These are phyloP conservation scores for Metarhizium album DNA, from an alignment of 2,329 filamentous ascomycete species.

Conservation along the genomic window DNA sequence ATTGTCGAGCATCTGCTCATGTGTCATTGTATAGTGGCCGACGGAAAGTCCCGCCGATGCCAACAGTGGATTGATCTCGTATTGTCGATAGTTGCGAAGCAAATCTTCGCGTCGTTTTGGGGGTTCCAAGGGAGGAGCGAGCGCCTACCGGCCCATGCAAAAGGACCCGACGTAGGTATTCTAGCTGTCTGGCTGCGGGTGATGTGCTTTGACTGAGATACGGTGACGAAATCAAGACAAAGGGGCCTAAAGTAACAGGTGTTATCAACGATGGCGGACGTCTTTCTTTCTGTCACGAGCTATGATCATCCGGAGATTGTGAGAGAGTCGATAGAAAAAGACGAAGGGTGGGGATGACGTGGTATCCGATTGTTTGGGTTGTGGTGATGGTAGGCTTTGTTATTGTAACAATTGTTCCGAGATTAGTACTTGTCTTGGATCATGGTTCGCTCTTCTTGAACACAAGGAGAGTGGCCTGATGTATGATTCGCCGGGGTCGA, in stretches of 20 bases:
- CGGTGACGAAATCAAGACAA: neutral
- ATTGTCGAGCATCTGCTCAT: constrained; percentile 1
- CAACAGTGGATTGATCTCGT: neutral
- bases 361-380: neutral
- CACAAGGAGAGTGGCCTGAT: neutral
- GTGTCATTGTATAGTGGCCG: constrained; percentile 1
- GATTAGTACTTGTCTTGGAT: neutral
- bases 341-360: neutral
- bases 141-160: neutral
- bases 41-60: neutral
- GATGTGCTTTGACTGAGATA: neutral
- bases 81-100: neutral
- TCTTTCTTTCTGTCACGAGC: neutral
- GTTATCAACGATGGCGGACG: neutral
- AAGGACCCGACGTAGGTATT: no score
- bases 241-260: neutral
- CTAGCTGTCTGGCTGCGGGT: no score
- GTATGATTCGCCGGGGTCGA: neutral
- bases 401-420: neutral
- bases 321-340: neutral
- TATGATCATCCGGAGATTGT: neutral
- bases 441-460: neutral
- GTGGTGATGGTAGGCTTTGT: neutral
- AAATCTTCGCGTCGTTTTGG: neutral
- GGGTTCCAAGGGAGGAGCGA: neutral